Conservation (phyloP, 805 yeast species). For the Wickerhamiella sergipiensis region DNA sequence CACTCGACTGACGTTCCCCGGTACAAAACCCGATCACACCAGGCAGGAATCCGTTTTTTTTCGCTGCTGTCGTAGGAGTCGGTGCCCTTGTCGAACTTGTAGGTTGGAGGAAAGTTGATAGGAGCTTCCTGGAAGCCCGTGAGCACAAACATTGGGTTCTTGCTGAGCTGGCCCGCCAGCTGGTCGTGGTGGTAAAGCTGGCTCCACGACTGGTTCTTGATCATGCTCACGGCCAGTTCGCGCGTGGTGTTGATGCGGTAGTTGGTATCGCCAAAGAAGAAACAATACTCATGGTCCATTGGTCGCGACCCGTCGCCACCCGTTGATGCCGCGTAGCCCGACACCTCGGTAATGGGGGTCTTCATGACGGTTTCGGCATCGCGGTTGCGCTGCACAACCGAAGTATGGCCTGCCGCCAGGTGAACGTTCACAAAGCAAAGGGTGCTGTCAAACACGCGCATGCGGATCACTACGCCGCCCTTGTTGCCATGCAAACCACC, state of each 20-base stretch:
- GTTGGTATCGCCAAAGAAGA: slow-evolving; percentile 92
- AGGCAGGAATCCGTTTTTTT: slow-evolving; percentile 86
- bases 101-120: slow-evolving; percentile 78
- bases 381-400: slow-evolving; percentile 69
- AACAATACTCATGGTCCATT: slow-evolving; percentile 65
- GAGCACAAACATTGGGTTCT: slow-evolving; percentile 43
- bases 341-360: slow-evolving; percentile 16
- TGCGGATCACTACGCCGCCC: slow-evolving; percentile 66
- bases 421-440: slow-evolving; percentile 77
- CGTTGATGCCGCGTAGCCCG: neutral
- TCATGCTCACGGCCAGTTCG: slow-evolving; percentile 49
- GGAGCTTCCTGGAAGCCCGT: slow-evolving; percentile 73
- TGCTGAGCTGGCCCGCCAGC: slow-evolving; percentile 62
- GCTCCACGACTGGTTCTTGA: slow-evolving; percentile 34
- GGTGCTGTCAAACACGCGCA: slow-evolving; percentile 49
- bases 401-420: slow-evolving; percentile 83
- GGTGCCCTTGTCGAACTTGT: slow-evolving; percentile 84
- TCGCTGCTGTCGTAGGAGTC: slow-evolving; percentile 75
- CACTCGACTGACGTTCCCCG: slow-evolving; percentile 48
- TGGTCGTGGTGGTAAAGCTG: slow-evolving; percentile 64
- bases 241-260: slow-evolving; percentile 64
- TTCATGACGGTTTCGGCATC: slow-evolving; percentile 66
- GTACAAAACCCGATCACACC: slow-evolving; percentile 86
- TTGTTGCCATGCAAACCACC: slow-evolving; percentile 73
- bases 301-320: slow-evolving; percentile 23